Conservation (phyloP, 768 basidiomycete genomes). For the Amanita subjunquillea region DNA sequence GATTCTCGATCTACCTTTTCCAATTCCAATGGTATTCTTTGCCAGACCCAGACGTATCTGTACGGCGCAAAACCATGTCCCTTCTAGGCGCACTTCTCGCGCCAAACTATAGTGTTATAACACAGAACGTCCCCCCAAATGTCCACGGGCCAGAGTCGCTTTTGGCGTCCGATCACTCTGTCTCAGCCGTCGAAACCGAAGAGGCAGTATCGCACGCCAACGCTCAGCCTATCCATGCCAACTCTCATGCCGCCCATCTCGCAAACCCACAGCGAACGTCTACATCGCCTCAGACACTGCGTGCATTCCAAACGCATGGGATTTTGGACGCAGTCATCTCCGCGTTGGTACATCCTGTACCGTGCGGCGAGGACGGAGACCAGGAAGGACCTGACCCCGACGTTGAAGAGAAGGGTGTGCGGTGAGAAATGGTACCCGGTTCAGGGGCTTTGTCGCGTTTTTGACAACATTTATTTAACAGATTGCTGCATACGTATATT, state of each 20-base stretch:
- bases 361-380: conserved; percentile 62
- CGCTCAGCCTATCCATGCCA: conserved; percentile 42
- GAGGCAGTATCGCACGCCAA: conserved; percentile 7
- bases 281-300: conserved; percentile 38
- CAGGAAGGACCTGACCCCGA: conserved; percentile 43
- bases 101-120: conserved; percentile 23
- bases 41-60: conserved; percentile 64
- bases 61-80: conserved; percentile 74
- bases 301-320: conserved; percentile 35
- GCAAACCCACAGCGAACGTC: conserved; percentile 40
- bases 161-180: conserved; percentile 6
- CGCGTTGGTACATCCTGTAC: conserved; percentile 44
- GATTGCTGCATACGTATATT: conserved; percentile 43
- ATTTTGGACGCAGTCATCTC: conserved; percentile 42
- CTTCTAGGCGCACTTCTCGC: conserved; percentile 63
- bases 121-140: conserved; percentile 12
- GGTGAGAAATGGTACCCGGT: conserved; percentile 22
- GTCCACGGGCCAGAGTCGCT: conserved; percentile 15
- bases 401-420: conserved; percentile 54
- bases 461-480: conserved; percentile 11
- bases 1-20: neutral
- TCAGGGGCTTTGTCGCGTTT: neutral
- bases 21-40: neutral
- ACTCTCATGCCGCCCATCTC: conserved; percentile 62
- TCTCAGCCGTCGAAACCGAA: no score